A percentile compares a stretch with the other conserved stretches of the same genome.
These are phyloP conservation scores for Collybiopsis luxurians DNA, from an alignment of 768 basidiomycete genomes.

Conservation along the genomic window DNA sequence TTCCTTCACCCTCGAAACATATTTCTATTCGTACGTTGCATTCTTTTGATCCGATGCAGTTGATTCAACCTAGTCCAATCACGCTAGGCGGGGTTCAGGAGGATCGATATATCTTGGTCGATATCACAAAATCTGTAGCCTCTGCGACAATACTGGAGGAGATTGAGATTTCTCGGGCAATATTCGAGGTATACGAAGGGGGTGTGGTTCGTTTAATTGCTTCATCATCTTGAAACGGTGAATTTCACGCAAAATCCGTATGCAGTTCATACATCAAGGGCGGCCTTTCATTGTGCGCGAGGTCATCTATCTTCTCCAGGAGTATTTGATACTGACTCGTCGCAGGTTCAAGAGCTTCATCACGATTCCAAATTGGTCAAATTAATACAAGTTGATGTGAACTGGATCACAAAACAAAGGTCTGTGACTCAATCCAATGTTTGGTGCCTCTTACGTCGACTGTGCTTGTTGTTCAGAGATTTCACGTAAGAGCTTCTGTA, in stretches of 20 bases:
- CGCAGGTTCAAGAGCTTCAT: constrained; percentile 72
- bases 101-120: constrained; percentile 74
- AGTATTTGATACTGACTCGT: neutral
- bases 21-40: constrained; percentile 58
- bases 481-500: constrained; percentile 55
- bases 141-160: constrained; percentile 66
- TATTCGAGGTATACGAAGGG: constrained; percentile 90
- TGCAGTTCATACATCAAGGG: constrained; percentile 86
- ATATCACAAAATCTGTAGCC: constrained; percentile 44
- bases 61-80: neutral
- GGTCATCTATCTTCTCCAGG: neutral
- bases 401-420: constrained; percentile 79
- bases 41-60: neutral
- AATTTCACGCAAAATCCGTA: neutral
- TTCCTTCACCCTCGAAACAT: constrained; percentile 73
- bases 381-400: constrained; percentile 72
- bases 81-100: constrained; percentile 60
- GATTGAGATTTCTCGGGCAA: constrained; percentile 75
- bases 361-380: constrained; percentile 76
- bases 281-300: constrained; percentile 66
- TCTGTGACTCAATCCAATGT: constrained; percentile 19
- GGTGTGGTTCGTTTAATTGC: constrained; percentile 55
- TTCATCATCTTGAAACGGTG: neutral
- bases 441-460: neutral
- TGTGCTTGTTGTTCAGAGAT: constrained; percentile 43